phyloP scores from a whole-genome alignment of 768 basidiomycete species.

The Mycena epipterygia region DNA sequence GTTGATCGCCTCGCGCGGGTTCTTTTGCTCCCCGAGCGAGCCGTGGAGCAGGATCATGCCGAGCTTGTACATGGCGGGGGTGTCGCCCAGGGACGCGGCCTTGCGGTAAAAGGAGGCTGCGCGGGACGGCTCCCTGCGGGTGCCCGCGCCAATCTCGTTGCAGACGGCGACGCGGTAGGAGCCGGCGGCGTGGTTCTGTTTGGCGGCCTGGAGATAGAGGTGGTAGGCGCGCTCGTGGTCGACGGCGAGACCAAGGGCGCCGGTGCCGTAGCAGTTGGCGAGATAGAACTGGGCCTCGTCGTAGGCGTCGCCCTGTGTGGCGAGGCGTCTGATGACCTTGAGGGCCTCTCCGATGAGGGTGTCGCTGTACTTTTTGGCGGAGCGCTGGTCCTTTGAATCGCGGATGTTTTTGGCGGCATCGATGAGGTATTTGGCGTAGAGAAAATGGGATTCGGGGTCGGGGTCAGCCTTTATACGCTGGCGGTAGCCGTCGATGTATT shows the following conservation, averaged over 20 bases:
- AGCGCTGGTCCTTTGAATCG: constrained; percentile 80
- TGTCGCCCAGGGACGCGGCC: constrained; percentile 95
- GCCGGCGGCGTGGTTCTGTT: constrained; percentile 95
- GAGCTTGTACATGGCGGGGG: constrained; percentile 99
- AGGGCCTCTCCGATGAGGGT: constrained; percentile 88
- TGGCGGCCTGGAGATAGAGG: constrained; percentile 95
- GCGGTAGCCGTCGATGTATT: constrained; percentile 98
- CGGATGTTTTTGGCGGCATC: constrained; percentile 97
- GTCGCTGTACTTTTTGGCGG: constrained; percentile 93
- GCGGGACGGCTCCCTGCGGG: constrained; percentile 86
- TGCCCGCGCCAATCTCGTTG: constrained; percentile 98
- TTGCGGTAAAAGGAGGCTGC: constrained; percentile 98
- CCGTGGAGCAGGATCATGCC: constrained; percentile 97
- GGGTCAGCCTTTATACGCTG: constrained; percentile 97
- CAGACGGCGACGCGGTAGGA: constrained; percentile 98
- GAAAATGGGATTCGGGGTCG: constrained; percentile 97
- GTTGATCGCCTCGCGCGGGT: constrained; percentile 91
- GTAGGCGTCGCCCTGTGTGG: constrained; percentile 92
- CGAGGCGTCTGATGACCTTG: constrained; percentile 92
- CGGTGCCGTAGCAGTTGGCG: constrained; percentile 97
- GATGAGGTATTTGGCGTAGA: constrained; percentile 98
- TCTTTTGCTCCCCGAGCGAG: constrained; percentile 83
- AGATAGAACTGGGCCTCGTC: constrained; percentile 99
- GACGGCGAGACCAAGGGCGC: constrained; percentile 93
- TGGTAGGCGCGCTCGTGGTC: constrained; percentile 99